Evolutionary conservation across 371 early-diverging fungal species (phyloP).

Genomic region (Lichtheimia ramosa): DNA sequence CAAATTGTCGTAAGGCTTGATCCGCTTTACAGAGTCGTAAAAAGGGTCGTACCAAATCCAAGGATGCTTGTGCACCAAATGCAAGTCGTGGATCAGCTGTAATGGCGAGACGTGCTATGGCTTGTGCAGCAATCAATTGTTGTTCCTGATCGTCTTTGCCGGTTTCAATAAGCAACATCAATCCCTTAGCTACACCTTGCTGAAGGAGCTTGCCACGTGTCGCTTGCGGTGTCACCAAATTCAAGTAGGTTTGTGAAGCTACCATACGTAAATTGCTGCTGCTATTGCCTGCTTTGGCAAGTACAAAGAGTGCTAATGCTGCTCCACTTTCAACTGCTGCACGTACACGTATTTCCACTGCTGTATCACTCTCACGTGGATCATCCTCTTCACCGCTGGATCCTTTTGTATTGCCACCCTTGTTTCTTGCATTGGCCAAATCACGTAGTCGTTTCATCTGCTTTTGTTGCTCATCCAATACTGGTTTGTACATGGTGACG

Average conservation of each 20-base stretch:
- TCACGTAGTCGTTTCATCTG: conserved; percentile 77
- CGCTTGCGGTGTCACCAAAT: conserved; percentile 68
- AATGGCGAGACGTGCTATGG: conserved; percentile 89
- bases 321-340: conserved; percentile 58
- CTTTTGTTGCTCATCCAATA: conserved; percentile 76
- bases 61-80: conserved; percentile 63
- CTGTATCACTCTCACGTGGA: conserved; percentile 55
- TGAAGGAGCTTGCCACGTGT: conserved; percentile 82
- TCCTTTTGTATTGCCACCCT: conserved; percentile 16
- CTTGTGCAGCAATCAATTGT: conserved; percentile 65
- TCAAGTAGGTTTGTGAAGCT: conserved; percentile 67
- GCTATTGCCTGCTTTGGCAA: conserved; percentile 52
- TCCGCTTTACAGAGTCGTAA: conserved; percentile 57
- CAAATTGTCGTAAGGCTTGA: conserved; percentile 79
- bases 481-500: conserved; percentile 67
- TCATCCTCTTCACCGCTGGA: conserved; percentile 34
- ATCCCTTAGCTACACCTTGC: conserved; percentile 72
- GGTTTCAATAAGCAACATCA: conserved; percentile 52
- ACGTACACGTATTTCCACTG: conserved; percentile 63
- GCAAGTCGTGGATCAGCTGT: conserved; percentile 87
- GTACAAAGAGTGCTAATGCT: conserved; percentile 46
- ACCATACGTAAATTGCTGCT: conserved; percentile 62
- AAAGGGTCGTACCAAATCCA: conserved; percentile 67
- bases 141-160: conserved; percentile 19
- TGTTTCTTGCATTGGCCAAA: conserved; percentile 55